Base-by-base conservation (phyloP, 768 basidiomycete species). In the Leucosporidium scottii region DNA sequence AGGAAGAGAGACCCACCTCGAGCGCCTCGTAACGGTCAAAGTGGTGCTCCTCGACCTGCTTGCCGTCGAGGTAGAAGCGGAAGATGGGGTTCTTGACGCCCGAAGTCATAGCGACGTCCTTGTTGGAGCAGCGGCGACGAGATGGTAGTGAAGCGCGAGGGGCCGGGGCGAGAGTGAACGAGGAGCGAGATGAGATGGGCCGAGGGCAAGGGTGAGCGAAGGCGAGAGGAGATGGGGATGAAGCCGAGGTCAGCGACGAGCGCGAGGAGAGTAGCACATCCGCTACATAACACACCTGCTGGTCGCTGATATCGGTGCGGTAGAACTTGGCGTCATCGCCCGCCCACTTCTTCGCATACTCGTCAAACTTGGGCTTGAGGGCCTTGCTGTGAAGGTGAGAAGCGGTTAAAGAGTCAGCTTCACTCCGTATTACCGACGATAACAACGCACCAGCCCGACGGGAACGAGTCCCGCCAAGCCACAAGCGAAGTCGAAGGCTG, bases 301-400 rank as follows among this genome's bases (percentile, higher is more conserved):
- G 66, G 34, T 67, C 70, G 55, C 66, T 64, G 44, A 71, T 62
- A 62, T 71, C 70, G 55, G 67, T 63, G 12, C 39, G n/a, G 70
- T 62, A 71, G 31, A 71, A 71, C 49, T 55, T 59, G 20, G 65
- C 60, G 44, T n/a, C 25, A 23, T 53, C 23, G 50, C 58, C 54
- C 36, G 23, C 66, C 4, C 62, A 51, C 21, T 53, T 63, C 47
- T 66, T 28, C 7, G 69, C 39, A 54, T 44, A 57, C 25, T 53
- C 61, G 25, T 55, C 48, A 30, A 34, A 70, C 54, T 70, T 70
- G 30, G 69, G 69, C 25, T 65, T 23, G 62, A 70, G 62, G 18
- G 53, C 62, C 59, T 70, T 70, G 49, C 68, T 69, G 64, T 31
- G 17, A 15, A 30, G 21, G 3, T 30, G 5, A 17, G 13, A 8